phyloP scores from a whole-genome alignment of 1,284 basidiomycete species.

The Trichosporon faecale region DNA sequence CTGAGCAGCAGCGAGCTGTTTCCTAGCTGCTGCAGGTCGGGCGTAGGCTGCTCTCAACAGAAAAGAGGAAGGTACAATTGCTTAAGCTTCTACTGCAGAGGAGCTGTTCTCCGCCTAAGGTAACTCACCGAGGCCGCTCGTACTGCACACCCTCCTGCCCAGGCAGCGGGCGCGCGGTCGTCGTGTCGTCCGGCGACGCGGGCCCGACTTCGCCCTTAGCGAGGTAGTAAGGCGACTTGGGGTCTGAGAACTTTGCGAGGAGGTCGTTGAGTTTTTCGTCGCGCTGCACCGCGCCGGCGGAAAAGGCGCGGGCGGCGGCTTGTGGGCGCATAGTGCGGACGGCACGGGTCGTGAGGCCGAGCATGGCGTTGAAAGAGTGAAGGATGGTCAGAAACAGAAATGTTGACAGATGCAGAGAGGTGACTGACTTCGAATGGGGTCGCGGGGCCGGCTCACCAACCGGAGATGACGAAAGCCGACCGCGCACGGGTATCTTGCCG shows the following conservation, averaged over 20 bases:
- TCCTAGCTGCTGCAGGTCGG: too few species aligned
- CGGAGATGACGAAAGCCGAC: not conserved
- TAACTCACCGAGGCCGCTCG: not conserved
- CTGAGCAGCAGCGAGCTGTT: too few species aligned
- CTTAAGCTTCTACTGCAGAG: not conserved
- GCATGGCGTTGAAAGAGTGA: not conserved
- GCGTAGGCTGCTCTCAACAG: not conserved
- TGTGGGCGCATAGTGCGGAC: not conserved
- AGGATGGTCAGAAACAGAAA: not conserved
- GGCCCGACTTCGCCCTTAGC: slow-evolving; percentile 41
- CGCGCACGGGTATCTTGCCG: not conserved
- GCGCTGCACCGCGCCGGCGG: not conserved
- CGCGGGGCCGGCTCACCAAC: not conserved
- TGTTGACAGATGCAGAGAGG: not conserved
- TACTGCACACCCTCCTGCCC: slow-evolving; percentile 9
- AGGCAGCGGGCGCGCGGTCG: slow-evolving; percentile 27
- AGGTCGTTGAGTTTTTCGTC: slow-evolving; percentile 31
- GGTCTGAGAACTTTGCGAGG: slow-evolving; percentile 41
- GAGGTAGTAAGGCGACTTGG: slow-evolving; percentile 42
- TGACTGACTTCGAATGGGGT: not conserved
- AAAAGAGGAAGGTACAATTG: not conserved
- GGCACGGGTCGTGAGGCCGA: not conserved
- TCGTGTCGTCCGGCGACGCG: slow-evolving; percentile 43
- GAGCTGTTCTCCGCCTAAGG: not conserved
- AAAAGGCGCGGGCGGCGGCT: not conserved